These are phyloP conservation scores for Cladosporium sp. DNA, from an alignment of 2,329 filamentous ascomycete species.

Conservation along the genomic window DNA sequence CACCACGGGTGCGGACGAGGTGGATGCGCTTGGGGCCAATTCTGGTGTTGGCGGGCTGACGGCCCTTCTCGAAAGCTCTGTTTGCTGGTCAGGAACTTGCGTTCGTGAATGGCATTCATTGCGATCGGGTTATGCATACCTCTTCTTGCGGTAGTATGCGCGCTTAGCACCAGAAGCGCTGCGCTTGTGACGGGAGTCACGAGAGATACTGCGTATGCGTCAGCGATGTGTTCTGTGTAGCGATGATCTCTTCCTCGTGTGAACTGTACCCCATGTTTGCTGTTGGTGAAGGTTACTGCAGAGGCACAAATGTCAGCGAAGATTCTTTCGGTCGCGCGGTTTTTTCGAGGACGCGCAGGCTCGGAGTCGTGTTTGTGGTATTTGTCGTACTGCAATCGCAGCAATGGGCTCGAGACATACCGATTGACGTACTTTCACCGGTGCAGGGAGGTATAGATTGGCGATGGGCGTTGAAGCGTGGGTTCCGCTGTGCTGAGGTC, in stretches of 20 bases:
- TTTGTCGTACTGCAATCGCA: neutral
- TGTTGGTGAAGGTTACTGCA: conserved; percentile 45
- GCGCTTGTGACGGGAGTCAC: conserved; percentile 99
- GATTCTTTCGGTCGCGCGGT: neutral
- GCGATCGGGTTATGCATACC: conserved; percentile 59
- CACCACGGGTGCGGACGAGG: conserved; percentile 94
- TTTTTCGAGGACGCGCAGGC: neutral
- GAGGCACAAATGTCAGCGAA: conserved; percentile 11
- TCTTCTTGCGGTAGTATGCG: conserved; percentile 60
- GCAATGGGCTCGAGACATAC: conserved; percentile 8
- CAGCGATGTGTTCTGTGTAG: conserved; percentile 33
- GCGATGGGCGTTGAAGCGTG: conserved; percentile 16
- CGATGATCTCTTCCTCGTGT: conserved; percentile 26
- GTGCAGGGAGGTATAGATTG: conserved; percentile 9
- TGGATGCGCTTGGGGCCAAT: conserved; percentile 97
- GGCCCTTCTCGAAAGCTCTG: conserved; percentile 99
- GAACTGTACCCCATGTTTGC: conserved; percentile 54
- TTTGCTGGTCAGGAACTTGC: conserved; percentile 43
- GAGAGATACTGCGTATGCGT: conserved; percentile 76
- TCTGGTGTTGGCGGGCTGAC: conserved; percentile 99
- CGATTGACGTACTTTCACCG: conserved; percentile 20
- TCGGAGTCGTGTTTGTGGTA: neutral
- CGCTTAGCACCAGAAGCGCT: conserved; percentile 95
- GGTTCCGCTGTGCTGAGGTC: conserved; percentile 17
- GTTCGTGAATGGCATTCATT: conserved; percentile 23